Percentiles rank a stretch among this genome's conserved stretches.
Evolutionary conservation across 352 stramenopile genomes (phyloP).

Genomic region (Thraustotheca clavata): DNA sequence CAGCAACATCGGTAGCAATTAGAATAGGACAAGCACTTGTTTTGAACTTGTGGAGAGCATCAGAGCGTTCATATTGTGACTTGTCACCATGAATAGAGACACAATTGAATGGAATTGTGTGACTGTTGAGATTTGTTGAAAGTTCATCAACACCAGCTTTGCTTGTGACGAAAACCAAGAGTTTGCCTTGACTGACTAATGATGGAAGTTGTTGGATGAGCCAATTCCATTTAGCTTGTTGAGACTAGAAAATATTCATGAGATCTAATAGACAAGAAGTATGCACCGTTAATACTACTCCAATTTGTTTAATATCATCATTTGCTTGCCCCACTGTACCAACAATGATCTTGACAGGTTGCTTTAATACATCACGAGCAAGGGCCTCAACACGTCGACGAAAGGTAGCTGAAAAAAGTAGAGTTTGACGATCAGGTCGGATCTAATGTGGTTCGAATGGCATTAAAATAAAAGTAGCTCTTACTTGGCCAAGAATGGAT

Average conservation of each 20-base stretch:
- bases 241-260: slow-evolving; percentile 22
- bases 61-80: slow-evolving; percentile 57
- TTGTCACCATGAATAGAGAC: slow-evolving; percentile 77
- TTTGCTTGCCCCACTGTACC: slow-evolving; percentile 78
- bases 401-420: slow-evolving; percentile 86
- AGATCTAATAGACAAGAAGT: neutral
- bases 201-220: slow-evolving; percentile 48
- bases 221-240: slow-evolving; percentile 84
- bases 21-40: slow-evolving; percentile 51
- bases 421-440: slow-evolving; percentile 73
- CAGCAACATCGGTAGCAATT: slow-evolving; percentile 82
- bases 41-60: slow-evolving; percentile 61
- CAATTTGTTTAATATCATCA: slow-evolving; percentile 82
- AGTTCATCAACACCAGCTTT: slow-evolving; percentile 82
- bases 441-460: slow-evolving; percentile 28
- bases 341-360: slow-evolving; percentile 79
- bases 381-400: slow-evolving; percentile 56
- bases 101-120: slow-evolving; percentile 26
- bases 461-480: neutral
- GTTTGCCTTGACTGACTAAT: slow-evolving; percentile 57
- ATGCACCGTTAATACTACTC: slow-evolving; percentile 46
- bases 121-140: slow-evolving; percentile 46
- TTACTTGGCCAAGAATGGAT: slow-evolving; percentile 60
- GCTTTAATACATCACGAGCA: slow-evolving; percentile 63
- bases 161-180: slow-evolving; percentile 81